These are phyloP conservation scores for Phytophthora quininea DNA, from an alignment of 352 stramenopile species.

Conservation along the genomic window DNA sequence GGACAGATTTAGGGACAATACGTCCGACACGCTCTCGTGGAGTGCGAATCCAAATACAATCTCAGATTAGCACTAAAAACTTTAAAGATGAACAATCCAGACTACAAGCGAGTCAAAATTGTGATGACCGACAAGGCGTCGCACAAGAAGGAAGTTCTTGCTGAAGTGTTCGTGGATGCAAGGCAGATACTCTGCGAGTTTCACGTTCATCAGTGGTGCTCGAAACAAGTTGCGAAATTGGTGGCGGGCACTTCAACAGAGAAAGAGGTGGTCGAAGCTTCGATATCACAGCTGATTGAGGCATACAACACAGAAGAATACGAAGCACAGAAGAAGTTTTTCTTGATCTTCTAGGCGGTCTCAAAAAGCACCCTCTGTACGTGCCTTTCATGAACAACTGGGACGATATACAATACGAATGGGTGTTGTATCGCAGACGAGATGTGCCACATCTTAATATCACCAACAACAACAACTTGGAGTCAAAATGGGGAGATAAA, in stretches of 20 bases:
- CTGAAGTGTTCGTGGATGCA: constrained; percentile 10
- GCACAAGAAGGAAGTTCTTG: constrained; percentile 14
- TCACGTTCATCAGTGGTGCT: background rate
- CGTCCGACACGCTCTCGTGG: constrained; percentile 11
- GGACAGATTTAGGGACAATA: background rate
- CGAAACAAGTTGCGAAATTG: background rate
- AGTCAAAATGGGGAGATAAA: constrained; percentile 21
- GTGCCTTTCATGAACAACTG: constrained; percentile 15
- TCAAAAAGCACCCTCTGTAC: constrained; percentile 5
- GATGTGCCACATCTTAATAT: constrained; percentile 16
- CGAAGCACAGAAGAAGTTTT: background rate
- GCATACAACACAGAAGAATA: constrained; percentile 4
- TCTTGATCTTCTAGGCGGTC: background rate
- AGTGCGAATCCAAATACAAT: constrained; percentile 12
- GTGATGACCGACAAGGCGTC: constrained; percentile 19
- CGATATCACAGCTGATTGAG: constrained; percentile 9
- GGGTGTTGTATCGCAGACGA: constrained; percentile 4
- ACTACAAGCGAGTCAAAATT: constrained; percentile 4
- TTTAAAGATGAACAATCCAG: constrained; percentile 17
- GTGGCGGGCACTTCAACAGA: background rate
- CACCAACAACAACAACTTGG: constrained; percentile 15
- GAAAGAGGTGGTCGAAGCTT: background rate
- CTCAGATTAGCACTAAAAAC: background rate
- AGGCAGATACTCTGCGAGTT: constrained; percentile 3
- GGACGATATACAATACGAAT: constrained; percentile 11